phyloP scores from a whole-genome alignment of 768 basidiomycete species.

The Russula emetica region DNA sequence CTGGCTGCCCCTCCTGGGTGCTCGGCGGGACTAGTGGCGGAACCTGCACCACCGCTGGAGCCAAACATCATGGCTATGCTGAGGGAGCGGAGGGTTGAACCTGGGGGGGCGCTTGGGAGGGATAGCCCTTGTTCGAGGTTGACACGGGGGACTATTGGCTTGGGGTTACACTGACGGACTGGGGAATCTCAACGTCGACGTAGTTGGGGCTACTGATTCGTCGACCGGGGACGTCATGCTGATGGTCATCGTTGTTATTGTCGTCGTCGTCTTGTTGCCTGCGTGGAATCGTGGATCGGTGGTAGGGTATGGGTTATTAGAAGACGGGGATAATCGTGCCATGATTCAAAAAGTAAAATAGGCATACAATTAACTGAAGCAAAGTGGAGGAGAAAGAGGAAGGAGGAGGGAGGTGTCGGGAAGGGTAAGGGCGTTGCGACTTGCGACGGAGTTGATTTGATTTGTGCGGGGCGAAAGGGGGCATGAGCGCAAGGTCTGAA shows the following conservation, averaged over 20 bases:
- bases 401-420: background rate
- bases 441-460: too few species aligned
- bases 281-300: background rate
- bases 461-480: too few species aligned
- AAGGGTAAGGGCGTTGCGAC: too few species aligned
- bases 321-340: constrained; percentile 10
- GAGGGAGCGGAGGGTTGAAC: constrained; percentile 61
- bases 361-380: background rate
- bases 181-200: background rate
- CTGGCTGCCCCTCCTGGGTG: constrained; percentile 5
- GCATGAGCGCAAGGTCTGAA: too few species aligned
- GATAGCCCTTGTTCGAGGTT: constrained; percentile 55
- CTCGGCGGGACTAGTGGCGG: constrained; percentile 29
- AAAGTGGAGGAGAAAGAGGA: background rate
- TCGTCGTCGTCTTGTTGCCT: background rate
- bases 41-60: constrained; percentile 11
- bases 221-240: background rate
- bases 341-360: constrained; percentile 12
- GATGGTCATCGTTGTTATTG: background rate
- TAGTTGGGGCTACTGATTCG: constrained; percentile 1
- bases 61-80: constrained; percentile 38
- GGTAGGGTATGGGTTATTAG: constrained; percentile 12
- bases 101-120: constrained; percentile 68
- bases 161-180: background rate
- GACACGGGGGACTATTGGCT: constrained; percentile 4